phyloP scores from a whole-genome alignment of 306 rosid genomes.

The Vicia villosa region DNA sequence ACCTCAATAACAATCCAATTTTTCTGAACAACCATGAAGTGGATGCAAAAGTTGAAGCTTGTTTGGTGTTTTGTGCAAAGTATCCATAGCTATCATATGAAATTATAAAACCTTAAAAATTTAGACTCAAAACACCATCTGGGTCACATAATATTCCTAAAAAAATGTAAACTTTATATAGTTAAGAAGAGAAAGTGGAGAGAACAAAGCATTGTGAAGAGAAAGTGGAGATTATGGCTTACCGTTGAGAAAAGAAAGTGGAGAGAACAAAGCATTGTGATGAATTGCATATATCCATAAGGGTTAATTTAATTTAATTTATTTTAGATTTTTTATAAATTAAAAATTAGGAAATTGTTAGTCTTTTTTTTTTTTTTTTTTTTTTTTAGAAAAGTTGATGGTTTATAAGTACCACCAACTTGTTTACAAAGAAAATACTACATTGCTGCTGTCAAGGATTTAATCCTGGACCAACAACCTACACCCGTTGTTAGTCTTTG shows the following conservation, averaged over 20 bases:
- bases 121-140: constrained; percentile 35
- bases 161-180: constrained; percentile 8
- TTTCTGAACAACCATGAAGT: constrained; percentile 75
- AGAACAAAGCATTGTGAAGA: too few species aligned
- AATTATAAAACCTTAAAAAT: constrained; percentile 32
- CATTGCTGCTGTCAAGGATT: too few species aligned
- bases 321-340: too few species aligned
- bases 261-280: constrained; percentile 38
- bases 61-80: constrained; percentile 89
- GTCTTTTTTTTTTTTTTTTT: too few species aligned
- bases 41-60: constrained; percentile 79
- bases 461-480: too few species aligned
- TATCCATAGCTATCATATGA: constrained; percentile 60
- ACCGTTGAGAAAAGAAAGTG: constrained; percentile 43
- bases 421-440: too few species aligned
- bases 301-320: too few species aligned
- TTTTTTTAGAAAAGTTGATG: too few species aligned
- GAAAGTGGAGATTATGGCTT: constrained; percentile 40
- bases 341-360: too few species aligned
- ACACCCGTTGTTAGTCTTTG: too few species aligned
- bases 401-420: too few species aligned
- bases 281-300: constrained; percentile 6
- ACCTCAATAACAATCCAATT: constrained; percentile 47
- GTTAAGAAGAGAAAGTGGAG: too few species aligned
- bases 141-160: constrained; percentile 20